phyloP scores from a whole-genome alignment of 2,329 filamentous ascomycete genomes.

The Penicillium hesseltinei region DNA sequence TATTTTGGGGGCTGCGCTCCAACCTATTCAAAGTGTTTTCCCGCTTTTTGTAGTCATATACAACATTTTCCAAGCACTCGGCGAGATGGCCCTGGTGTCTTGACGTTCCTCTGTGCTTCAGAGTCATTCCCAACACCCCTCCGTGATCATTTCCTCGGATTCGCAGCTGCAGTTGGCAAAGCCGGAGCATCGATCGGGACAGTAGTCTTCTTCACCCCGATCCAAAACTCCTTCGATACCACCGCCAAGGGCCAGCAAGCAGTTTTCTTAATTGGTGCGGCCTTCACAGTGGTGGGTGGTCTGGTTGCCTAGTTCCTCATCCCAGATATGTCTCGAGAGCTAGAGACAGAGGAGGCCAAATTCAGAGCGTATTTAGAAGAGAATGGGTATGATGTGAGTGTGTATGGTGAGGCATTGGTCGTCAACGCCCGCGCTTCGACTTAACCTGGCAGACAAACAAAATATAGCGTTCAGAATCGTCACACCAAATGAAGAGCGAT shows the following conservation, averaged over 20 bases:
- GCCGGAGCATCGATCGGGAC: constrained; percentile 53
- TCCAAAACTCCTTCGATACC: constrained; percentile 46
- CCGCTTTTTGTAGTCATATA: constrained; percentile 54
- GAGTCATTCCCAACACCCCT: constrained; percentile 52
- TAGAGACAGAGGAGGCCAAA: constrained; percentile 47
- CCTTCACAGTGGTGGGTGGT: constrained; percentile 49
- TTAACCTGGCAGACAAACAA: background rate
- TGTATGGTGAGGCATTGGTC: constrained; percentile 13
- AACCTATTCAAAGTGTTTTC: constrained; percentile 47
- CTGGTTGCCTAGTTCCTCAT: constrained; percentile 48
- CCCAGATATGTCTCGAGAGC: constrained; percentile 43
- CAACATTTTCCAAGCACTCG: constrained; percentile 50
- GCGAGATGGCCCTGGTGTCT: constrained; percentile 52
- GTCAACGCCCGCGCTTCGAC: background rate
- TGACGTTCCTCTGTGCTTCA: constrained; percentile 38
- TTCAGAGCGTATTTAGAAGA: constrained; percentile 48
- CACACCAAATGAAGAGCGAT: background rate
- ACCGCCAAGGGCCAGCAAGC: constrained; percentile 49
- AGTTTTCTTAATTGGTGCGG: constrained; percentile 53
- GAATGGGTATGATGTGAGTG: constrained; percentile 40
- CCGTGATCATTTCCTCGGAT: constrained; percentile 51
- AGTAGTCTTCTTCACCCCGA: constrained; percentile 50
- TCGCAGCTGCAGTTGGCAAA: constrained; percentile 50
- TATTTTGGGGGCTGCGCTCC: constrained; percentile 50
- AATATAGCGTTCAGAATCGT: too few species aligned